Conservation (phyloP, 1,284 basidiomycete genomes). For the Moesziomyces parantarcticus region DNA sequence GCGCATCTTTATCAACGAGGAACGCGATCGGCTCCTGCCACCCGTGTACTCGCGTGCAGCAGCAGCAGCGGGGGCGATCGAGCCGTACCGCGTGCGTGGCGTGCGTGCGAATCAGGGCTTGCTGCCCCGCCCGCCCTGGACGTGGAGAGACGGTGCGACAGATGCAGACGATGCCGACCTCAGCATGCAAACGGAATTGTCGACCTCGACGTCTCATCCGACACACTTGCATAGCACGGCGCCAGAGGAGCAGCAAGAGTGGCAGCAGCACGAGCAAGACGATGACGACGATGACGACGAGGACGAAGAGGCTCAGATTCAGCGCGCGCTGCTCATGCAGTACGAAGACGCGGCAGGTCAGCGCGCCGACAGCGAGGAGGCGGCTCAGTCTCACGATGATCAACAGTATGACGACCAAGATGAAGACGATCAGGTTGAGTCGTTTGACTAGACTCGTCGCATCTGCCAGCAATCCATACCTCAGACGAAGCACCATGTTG, state of each 20-base stretch:
- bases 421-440: conserved; percentile 20
- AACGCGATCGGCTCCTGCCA: conserved; percentile 27
- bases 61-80: conserved; percentile 5
- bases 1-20: conserved; percentile 27
- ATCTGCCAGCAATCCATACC: background rate
- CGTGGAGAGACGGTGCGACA: conserved; percentile 14
- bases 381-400: conserved; percentile 5
- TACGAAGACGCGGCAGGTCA: conserved; percentile 1
- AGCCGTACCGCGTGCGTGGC: conserved; percentile 26
- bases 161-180: background rate
- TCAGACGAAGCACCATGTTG: no score
- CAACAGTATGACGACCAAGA: conserved; percentile 8
- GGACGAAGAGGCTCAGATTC: conserved; percentile 2
- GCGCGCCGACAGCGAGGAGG: conserved; percentile 2
- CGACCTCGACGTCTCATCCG: conserved; percentile 5
- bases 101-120: conserved; percentile 20
- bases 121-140: conserved; percentile 22
- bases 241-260: background rate
- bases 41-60: conserved; percentile 15
- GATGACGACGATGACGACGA: conserved; percentile 13
- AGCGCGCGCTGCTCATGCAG: conserved; percentile 4
- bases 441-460: conserved; percentile 12
- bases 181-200: conserved; percentile 12
- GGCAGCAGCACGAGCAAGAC: conserved; percentile 4
- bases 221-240: conserved; percentile 1